Percentiles rank a stretch among this genome's conserved stretches.
phyloP scores from a whole-genome alignment of 352 stramenopile species.

The Phytopythium chamaehyphon region DNA sequence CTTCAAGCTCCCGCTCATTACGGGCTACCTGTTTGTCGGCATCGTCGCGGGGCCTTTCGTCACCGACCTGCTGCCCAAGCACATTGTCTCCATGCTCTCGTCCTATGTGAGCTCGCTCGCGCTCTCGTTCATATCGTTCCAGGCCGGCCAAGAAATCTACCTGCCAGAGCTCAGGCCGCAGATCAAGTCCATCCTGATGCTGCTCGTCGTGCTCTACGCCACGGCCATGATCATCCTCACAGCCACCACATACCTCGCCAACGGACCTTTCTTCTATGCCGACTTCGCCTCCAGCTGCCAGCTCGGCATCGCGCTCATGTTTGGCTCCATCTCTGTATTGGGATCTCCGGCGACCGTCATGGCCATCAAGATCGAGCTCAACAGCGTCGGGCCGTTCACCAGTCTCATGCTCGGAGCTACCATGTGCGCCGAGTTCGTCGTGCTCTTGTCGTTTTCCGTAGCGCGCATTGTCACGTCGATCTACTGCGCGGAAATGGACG shows the following conservation, averaged over 20 bases:
- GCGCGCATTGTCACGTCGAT: conserved; percentile 57
- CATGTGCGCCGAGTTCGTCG: conserved; percentile 69
- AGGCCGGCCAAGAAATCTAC: conserved; percentile 72
- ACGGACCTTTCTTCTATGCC: conserved; percentile 59
- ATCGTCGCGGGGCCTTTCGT: conserved; percentile 56
- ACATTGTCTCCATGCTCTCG: conserved; percentile 36
- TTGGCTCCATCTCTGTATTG: conserved; percentile 66
- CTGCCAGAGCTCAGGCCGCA: conserved; percentile 55
- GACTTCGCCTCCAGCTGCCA: conserved; percentile 43
- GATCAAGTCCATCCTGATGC: conserved; percentile 53
- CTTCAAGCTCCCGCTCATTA: conserved; percentile 59
- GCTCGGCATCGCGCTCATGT: conserved; percentile 66
- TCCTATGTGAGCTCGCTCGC: conserved; percentile 55
- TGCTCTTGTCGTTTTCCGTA: conserved; percentile 67
- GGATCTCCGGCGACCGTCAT: conserved; percentile 65
- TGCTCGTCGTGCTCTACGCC: conserved; percentile 44
- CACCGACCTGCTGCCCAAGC: conserved; percentile 35
- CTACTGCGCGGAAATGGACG: conserved; percentile 50
- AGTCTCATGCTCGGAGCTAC: conserved; percentile 69
- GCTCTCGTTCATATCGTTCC: conserved; percentile 74
- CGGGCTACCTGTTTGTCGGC: conserved; percentile 56
- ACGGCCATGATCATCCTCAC: conserved; percentile 56
- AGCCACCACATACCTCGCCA: conserved; percentile 27
- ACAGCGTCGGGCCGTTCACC: conserved; percentile 68
- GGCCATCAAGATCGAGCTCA: conserved; percentile 77